phyloP scores from a whole-genome alignment of 768 basidiomycete genomes.

The Mycena galericulata region DNA sequence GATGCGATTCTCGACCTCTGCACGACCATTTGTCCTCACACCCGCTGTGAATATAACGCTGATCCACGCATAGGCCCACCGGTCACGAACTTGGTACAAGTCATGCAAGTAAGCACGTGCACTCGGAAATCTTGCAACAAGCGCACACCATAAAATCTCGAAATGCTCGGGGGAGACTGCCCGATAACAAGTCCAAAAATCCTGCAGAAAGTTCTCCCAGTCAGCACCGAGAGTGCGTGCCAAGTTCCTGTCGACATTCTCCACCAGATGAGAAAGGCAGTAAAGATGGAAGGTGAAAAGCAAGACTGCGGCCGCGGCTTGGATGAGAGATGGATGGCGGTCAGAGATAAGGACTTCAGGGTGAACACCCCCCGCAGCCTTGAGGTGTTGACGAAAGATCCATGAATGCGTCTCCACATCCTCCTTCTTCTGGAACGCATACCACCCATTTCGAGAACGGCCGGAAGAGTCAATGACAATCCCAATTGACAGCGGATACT shows the following conservation, averaged over 20 bases:
- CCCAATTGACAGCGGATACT: conserved; percentile 39
- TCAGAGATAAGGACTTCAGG: neutral
- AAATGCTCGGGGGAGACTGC: neutral
- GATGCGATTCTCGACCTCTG: neutral
- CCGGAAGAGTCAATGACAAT: conserved; percentile 37
- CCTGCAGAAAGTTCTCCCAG: neutral
- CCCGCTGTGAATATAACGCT: neutral
- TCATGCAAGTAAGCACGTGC: neutral
- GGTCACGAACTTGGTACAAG: neutral
- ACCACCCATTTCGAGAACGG: conserved; percentile 37
- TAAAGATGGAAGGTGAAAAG: neutral
- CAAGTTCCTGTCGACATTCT: neutral
- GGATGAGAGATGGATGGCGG: neutral
- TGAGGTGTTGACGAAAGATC: conserved; percentile 27
- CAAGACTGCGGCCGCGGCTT: neutral
- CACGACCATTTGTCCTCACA: neutral
- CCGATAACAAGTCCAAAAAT: neutral
- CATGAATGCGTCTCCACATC: conserved; percentile 20
- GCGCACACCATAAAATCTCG: neutral
- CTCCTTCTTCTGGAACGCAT: conserved; percentile 36
- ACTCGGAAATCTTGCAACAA: neutral
- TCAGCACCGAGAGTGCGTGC: neutral
- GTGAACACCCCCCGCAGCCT: neutral
- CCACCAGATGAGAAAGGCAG: neutral
- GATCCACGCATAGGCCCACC: conserved; percentile 4